Base-by-base conservation (phyloP, 176 grass and related monocot species). In the Stipa capillata region DNA sequence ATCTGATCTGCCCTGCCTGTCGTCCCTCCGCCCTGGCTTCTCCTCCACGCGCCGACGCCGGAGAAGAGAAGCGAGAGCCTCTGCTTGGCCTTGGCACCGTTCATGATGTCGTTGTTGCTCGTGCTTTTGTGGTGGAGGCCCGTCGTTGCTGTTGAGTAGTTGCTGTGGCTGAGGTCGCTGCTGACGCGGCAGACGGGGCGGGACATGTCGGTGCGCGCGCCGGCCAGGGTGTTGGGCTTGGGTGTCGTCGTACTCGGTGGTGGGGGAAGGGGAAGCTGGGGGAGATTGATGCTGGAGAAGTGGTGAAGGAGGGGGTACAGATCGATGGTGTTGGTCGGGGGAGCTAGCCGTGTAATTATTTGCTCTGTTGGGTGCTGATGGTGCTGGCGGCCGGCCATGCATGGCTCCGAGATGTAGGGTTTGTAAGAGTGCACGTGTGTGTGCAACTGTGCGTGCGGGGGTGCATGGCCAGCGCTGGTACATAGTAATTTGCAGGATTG, bases 31-130 rank as follows among this genome's bases (percentile, higher is more conserved):
- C 51, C 20, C 29, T 50, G 64, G 48, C 50, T 72, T 43, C 86
- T 79, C 53, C 52, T 67, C 77, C 76, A 87, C 7, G 52, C 4
- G 31, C 52, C 73, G 24, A 89, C 32, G 69, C 87, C 79, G 52
- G 88, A 83, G 69, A 95, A 77, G 47, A 87, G 78, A 7, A 85
- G 60, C 36, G 84, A 39, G 8, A 75, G 61, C 73, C 61, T 92
- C 32, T 47, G 27, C 55, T 64, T 91, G 48, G 61, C 18, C 57
- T 45, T 42, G 16, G 53, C 39, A 12, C 20, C 28, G 51, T 23
- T 73, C 35, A 29, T 45, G 50, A 43, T 24, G 25, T 11, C 8
- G 33, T 8, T n/a, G 69, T 20, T 52, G 32, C 15, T 64, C 44
- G 31, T 67, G 56, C 68, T 73, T 32, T 39, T 55, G 16, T 15